Evolutionary conservation across 2,329 filamentous ascomycete genomes (phyloP), one percentile per base, ranked within the genome.

Genomic region (Trichophaea hybrida): DNA sequence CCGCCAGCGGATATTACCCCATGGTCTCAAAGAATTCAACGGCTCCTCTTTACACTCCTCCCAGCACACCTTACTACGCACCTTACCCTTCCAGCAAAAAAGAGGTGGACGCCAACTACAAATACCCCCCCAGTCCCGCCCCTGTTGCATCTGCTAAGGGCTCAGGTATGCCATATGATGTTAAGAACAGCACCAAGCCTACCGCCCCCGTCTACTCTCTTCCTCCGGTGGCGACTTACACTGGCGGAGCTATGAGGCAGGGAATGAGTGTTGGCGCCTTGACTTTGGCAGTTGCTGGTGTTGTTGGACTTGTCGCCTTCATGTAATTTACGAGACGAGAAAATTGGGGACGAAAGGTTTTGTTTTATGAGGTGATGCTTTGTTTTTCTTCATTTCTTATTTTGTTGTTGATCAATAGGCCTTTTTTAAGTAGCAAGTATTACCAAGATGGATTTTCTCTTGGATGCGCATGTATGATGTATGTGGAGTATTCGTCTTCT

Each of bases 381-480:
- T 7, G 10, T 17, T 46, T 51, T n/a, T 7, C 31, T 51, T 51
- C 48, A 24, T 51, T 51, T 24, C 24, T 32, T 15, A 12, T 51
- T 51, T 32, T 51, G 48, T 51, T 51, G 48, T 51, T 51, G 48
- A 51, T 51, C 48, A 51, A 51, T 51, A 51, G 31, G 8, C 24
- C 13, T 51, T 46, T 46, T 46, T 46, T 46, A 46, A n/a, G n/a
- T 46, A 17, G 24, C 24, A 24, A 24, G n/a, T 46, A 46, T 46
- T 46, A 46, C 40, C 24, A n/a, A 6, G 40, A n/a, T 46, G n/a
- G 40, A 17, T n/a, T 5, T 46, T 46, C 15, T 43, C 24, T 46
- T 13, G 40, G n/a, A 46, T 46, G n/a, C 24, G n/a, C 40, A n/a
- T 13, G 40, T 46, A 17, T 46, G n/a, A 46, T 46, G 40, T 13